These are phyloP conservation scores for Gilbertella persicaria DNA, from an alignment of 371 early-diverging fungal species.

Conservation along the genomic window DNA sequence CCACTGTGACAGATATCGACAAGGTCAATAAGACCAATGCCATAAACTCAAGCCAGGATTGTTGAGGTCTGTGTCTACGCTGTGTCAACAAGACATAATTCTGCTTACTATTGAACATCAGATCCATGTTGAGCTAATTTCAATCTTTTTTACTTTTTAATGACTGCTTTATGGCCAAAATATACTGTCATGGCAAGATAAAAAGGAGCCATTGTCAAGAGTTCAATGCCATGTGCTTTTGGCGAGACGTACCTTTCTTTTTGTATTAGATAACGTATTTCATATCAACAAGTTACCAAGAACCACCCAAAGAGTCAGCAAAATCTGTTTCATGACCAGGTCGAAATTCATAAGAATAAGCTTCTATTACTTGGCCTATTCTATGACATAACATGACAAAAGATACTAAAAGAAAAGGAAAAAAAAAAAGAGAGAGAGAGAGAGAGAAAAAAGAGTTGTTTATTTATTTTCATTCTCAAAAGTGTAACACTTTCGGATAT, in stretches of 20 bases:
- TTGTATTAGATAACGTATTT: not conserved
- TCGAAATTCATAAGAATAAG: conserved; percentile 30
- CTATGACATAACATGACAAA: too few relatives aligned
- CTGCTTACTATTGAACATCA: conserved; percentile 7
- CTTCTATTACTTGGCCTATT: conserved; percentile 25
- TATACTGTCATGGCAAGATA: conserved; percentile 38
- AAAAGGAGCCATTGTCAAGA: conserved; percentile 46
- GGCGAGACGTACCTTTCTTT: conserved; percentile 53
- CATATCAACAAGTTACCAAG: conserved; percentile 54
- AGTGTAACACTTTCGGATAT: too few relatives aligned
- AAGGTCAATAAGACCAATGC: conserved; percentile 35
- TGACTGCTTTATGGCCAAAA: conserved; percentile 46
- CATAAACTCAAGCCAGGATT: conserved; percentile 36
- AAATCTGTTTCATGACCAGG: conserved; percentile 37
- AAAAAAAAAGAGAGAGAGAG: too few relatives aligned
- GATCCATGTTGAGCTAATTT: not conserved
- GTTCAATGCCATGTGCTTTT: conserved; percentile 55
- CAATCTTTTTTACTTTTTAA: conserved; percentile 32
- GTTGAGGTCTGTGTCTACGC: conserved; percentile 21
- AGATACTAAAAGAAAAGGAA: too few relatives aligned
- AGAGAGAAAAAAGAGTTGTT: too few relatives aligned
- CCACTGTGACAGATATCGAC: conserved; percentile 46
- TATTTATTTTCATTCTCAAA: too few relatives aligned
- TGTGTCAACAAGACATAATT: conserved; percentile 21
- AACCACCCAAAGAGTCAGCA: conserved; percentile 44